Base-by-base conservation (phyloP, 371 early-diverging fungal species). In the Mucor mucedo region DNA sequence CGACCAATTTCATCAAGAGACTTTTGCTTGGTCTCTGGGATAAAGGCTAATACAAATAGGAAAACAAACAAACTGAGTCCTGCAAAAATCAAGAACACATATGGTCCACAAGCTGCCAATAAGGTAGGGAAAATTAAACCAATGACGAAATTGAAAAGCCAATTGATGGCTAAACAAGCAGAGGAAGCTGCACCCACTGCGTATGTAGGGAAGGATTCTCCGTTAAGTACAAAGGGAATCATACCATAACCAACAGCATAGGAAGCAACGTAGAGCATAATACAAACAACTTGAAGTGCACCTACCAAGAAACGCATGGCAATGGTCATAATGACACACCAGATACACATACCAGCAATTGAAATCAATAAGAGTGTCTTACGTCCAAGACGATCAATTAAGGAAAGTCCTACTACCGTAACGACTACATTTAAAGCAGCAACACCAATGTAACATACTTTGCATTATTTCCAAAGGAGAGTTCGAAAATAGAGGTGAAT, bases 221-320 rank as follows among this genome's bases (percentile, higher is more conserved):
- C 79, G 5, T 83, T 84, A 35, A 88, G 70, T 44, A 90, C 72
- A 80, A 93, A 94, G 6, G 95, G 92, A 63, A 95, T 88, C 13
- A 89, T 87, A 38, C 95, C 93, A 2, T 95, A 71, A 27, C 94
- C 98, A 21, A 95, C 69, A 39, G 92, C 92, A 72, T 90, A 98
- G 42, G 84, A 83, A 32, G 88, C 86, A 14, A 92, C 88, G 77
- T 92, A 95, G 45, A 91, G 63, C 76, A 91, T 85, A 66, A 93
- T 78, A 66, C 87, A 82, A 8, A 87, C 82, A 32, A 86, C 87
- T 13, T 91, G 88, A 29, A 92, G 69, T 39, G 78, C 65, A 30
- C 82, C 76, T 30, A 87, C 60, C 7, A 77, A 63, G 55, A 64
- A 78, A 21, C 73, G 77, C 5, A 87, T 74, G 16, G 64, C 73